Conservation (phyloP, 352 stramenopile species). For the Phytophthora podocarpi region DNA sequence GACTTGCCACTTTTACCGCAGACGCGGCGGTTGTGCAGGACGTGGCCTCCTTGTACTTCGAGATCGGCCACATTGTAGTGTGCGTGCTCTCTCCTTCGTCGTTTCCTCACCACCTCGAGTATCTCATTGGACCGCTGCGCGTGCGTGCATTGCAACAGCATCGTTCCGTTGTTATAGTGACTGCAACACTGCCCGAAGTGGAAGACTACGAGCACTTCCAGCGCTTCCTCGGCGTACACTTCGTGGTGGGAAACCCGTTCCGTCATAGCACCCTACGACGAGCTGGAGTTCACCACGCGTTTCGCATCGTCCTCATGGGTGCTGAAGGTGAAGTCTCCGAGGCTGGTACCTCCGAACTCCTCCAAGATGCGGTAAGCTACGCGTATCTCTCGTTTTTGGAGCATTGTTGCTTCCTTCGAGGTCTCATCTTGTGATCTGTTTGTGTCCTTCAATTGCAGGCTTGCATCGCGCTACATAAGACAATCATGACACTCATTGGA, state of each 20-base stretch:
- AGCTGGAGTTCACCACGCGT: conserved; percentile 54
- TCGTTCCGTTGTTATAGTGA: conserved; percentile 72
- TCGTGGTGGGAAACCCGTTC: conserved; percentile 74
- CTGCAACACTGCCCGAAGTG: conserved; percentile 48
- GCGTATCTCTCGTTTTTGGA: background rate
- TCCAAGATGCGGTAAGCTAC: conserved; percentile 73
- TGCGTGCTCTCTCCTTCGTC: conserved; percentile 60
- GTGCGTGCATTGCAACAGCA: conserved; percentile 71
- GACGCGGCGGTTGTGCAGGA: conserved; percentile 59
- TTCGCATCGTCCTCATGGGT: conserved; percentile 80
- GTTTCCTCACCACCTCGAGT: conserved; percentile 83
- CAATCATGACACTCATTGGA: conserved; percentile 63
- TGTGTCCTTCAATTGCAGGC: conserved; percentile 33
- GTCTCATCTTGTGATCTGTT: background rate
- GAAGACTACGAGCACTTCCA: conserved; percentile 67
- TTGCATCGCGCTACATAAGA: conserved; percentile 81
- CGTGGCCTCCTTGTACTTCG: conserved; percentile 46
- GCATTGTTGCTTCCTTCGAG: background rate
- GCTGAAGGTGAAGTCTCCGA: conserved; percentile 65
- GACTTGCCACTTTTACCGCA: background rate
- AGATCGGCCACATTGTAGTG: conserved; percentile 61
- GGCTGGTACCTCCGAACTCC: conserved; percentile 60
- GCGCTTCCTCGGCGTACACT: conserved; percentile 69
- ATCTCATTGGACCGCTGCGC: conserved; percentile 76
- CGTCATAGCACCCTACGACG: conserved; percentile 53